phyloP scores from a whole-genome alignment of 1,284 basidiomycete species.

The Caloboletus firmus region DNA sequence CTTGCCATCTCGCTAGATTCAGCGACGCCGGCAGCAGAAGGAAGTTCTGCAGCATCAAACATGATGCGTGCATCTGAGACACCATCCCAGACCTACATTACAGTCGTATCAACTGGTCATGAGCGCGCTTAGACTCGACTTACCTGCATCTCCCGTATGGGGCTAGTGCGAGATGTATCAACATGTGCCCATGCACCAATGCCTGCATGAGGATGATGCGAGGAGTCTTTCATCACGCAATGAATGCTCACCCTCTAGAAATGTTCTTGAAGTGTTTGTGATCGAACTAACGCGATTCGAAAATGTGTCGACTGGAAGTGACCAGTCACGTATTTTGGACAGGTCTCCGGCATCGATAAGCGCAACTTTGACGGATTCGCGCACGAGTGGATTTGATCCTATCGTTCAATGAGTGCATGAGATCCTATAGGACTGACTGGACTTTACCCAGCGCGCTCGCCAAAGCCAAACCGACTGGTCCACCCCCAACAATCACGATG shows the following conservation, averaged over 20 bases:
- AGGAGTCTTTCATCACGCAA: not conserved
- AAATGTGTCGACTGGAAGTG: slow-evolving; percentile 54
- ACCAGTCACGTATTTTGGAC: slow-evolving; percentile 69
- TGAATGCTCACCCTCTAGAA: slow-evolving; percentile 63
- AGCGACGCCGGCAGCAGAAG: slow-evolving; percentile 24
- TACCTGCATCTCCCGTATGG: slow-evolving; percentile 85
- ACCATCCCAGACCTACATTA: slow-evolving; percentile 83
- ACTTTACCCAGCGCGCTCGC: slow-evolving; percentile 81
- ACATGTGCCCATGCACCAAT: slow-evolving; percentile 84
- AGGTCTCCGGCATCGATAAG: slow-evolving; percentile 83
- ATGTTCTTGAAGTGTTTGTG: slow-evolving; percentile 78
- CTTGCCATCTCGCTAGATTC: slow-evolving; percentile 64
- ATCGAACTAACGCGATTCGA: slow-evolving; percentile 91
- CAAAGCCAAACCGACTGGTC: slow-evolving; percentile 88
- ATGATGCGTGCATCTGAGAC: slow-evolving; percentile 76
- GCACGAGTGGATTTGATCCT: slow-evolving; percentile 57
- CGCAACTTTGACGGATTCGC: slow-evolving; percentile 57
- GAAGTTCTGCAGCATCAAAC: slow-evolving; percentile 60
- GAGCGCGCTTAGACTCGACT: slow-evolving; percentile 11
- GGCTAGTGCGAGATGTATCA: slow-evolving; percentile 67
- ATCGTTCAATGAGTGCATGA: slow-evolving; percentile 3
- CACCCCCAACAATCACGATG: slow-evolving; percentile 92
- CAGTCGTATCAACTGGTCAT: not conserved
- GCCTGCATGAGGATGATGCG: slow-evolving; percentile 43
- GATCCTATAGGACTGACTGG: not conserved